phyloP scores from a whole-genome alignment of 1,284 basidiomycete genomes.

The Singerocomus rubriflavus region DNA sequence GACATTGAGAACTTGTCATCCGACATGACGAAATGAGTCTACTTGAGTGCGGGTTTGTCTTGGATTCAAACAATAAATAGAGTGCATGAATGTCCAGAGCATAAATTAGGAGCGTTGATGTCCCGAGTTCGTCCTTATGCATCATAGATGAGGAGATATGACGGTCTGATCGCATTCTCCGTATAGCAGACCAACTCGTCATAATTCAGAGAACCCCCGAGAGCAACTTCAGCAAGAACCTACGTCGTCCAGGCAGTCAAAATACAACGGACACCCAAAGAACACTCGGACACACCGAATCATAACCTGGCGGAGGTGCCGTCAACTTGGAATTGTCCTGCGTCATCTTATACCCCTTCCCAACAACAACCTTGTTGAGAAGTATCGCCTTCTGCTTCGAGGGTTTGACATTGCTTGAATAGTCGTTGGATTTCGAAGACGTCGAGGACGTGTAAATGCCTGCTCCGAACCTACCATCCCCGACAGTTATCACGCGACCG shows the following conservation, averaged over 20 bases:
- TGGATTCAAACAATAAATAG: constrained; percentile 14
- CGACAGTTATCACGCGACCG: constrained; percentile 4
- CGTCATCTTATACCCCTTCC: constrained; percentile 60
- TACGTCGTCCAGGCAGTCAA: constrained; percentile 23
- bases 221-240: constrained; percentile 52
- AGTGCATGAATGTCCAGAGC: background rate
- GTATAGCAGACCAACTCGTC: constrained; percentile 65
- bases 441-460: constrained; percentile 42
- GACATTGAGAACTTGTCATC: background rate
- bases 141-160: constrained; percentile 61
- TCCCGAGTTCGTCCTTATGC: constrained; percentile 26
- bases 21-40: background rate
- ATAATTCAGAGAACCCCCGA: constrained; percentile 57
- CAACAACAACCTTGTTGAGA: constrained; percentile 66
- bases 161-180: constrained; percentile 63
- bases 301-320: constrained; percentile 54
- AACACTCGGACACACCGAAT: constrained; percentile 45
- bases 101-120: constrained; percentile 4
- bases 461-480: constrained; percentile 48
- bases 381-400: constrained; percentile 58
- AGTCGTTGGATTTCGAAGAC: constrained; percentile 65
- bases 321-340: constrained; percentile 51
- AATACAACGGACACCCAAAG: background rate
- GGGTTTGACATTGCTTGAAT: constrained; percentile 51
- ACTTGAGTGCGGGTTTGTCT: background rate